Conservation (phyloP, 768 basidiomycete genomes). For the Mycena olivaceomarginata region DNA sequence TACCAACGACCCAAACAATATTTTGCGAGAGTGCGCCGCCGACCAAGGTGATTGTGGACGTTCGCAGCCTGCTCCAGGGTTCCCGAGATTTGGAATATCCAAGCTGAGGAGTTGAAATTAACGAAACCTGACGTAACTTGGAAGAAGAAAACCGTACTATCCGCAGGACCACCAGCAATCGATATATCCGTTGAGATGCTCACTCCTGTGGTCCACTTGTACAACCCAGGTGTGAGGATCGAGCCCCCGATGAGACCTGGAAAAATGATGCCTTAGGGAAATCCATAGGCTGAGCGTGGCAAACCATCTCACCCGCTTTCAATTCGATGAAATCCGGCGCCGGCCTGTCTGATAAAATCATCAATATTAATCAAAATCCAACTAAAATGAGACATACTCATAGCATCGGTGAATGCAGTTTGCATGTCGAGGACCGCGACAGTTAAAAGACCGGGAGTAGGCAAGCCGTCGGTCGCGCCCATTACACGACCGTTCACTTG, state of each 20-base stretch:
- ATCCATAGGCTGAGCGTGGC: too few relatives aligned
- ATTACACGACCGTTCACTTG: slow-evolving; percentile 21
- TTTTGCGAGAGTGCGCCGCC: slow-evolving; percentile 26
- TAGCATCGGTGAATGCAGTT: slow-evolving; percentile 22
- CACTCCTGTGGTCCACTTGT: slow-evolving; percentile 35
- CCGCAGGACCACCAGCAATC: slow-evolving; percentile 14
- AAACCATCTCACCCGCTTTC: slow-evolving; percentile 9
- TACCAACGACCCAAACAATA: slow-evolving; percentile 11
- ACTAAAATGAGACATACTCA: background rate
- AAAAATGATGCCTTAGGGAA: background rate
- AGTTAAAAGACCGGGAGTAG: slow-evolving; percentile 15
- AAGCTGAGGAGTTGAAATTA: background rate
- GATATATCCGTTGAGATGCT: slow-evolving; percentile 18
- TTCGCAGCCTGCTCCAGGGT: slow-evolving; percentile 18
- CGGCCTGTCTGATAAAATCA: background rate
- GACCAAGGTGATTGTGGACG: slow-evolving; percentile 16
- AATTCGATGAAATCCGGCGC: slow-evolving; percentile 11
- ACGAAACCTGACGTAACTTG: background rate
- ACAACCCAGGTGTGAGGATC: slow-evolving; percentile 13
- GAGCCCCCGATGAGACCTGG: slow-evolving; percentile 23
- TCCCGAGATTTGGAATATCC: slow-evolving; percentile 29
- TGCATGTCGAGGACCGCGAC: slow-evolving; percentile 19
- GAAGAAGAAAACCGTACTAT: slow-evolving; percentile 9
- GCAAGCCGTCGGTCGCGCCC: slow-evolving; percentile 22
- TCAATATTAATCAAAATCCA: background rate